phyloP scores from a whole-genome alignment of 139 green algal species.

The Coccomyxa sp. region DNA sequence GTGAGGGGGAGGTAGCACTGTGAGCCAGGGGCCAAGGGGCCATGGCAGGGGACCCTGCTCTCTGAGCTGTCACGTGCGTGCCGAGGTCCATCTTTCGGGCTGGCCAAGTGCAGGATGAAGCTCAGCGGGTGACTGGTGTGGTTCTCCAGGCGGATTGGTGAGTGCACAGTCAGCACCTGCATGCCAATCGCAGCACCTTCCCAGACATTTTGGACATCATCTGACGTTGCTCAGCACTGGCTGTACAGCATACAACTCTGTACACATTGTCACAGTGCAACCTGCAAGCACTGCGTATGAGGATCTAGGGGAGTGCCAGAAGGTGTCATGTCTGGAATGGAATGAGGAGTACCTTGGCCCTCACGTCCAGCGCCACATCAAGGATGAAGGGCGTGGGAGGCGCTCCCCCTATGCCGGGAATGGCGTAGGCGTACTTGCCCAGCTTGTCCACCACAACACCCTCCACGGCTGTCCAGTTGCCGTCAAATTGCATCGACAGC shows the following conservation, averaged over 20 bases:
- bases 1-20: constrained; percentile 33
- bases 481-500: constrained; percentile 48
- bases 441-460: constrained; percentile 50
- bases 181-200: background rate
- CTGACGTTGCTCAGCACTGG: no score
- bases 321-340: background rate
- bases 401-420: constrained; percentile 18
- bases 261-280: background rate
- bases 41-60: constrained; percentile 6
- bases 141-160: constrained; percentile 36
- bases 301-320: no score
- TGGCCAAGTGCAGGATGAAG: constrained; percentile 22
- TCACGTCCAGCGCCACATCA: constrained; percentile 35
- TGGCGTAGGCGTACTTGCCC: constrained; percentile 45
- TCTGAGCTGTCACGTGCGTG: background rate
- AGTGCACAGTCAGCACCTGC: constrained; percentile 43
- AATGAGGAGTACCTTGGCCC: constrained; percentile 27
- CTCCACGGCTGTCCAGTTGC: constrained; percentile 25
- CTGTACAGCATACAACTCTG: no score
- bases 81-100: background rate
- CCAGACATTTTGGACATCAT: background rate
- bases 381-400: constrained; percentile 32
- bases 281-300: background rate
- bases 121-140: constrained; percentile 24
- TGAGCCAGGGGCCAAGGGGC: constrained; percentile 15